Evolutionary conservation across 2,329 filamentous ascomycete genomes (phyloP).

Genomic region (Myotisia sp.): DNA sequence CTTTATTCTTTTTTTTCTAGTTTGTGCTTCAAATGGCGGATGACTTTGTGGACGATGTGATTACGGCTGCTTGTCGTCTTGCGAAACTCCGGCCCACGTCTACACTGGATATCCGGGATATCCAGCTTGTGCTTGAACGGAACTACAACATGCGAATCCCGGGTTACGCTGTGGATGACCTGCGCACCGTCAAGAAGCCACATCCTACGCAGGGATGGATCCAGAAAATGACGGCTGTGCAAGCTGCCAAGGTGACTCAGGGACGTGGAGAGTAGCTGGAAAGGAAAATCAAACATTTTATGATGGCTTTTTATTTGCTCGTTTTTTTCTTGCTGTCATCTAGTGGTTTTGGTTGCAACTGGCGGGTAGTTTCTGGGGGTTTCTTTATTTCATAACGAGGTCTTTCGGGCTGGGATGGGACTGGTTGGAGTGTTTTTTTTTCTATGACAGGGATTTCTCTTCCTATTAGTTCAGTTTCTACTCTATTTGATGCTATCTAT

Average conservation of each 20-base stretch:
- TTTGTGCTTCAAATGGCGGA: conserved; percentile 80
- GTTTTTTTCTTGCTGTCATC: conserved; percentile 1
- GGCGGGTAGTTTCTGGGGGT: background rate
- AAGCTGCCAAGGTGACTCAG: conserved; percentile 65
- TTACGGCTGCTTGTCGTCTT: conserved; percentile 73
- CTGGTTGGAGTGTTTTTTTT: too few species aligned
- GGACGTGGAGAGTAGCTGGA: conserved; percentile 26
- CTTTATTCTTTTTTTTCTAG: conserved; percentile 31
- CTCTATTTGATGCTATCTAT: too few species aligned
- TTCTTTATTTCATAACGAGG: background rate
- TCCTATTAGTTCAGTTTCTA: too few species aligned
- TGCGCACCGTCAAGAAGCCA: conserved; percentile 85
- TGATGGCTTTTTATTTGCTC: background rate
- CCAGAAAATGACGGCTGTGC: conserved; percentile 91
- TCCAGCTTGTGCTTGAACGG: conserved; percentile 69
- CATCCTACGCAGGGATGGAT: conserved; percentile 82
- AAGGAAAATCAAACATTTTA: background rate
- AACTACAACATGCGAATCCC: conserved; percentile 87
- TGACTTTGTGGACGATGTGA: conserved; percentile 84
- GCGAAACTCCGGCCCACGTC: conserved; percentile 87
- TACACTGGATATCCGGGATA: conserved; percentile 74
- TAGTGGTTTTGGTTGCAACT: background rate
- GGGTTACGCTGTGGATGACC: conserved; percentile 85
- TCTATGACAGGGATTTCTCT: too few species aligned
- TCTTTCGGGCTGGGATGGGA: too few species aligned